Conservation (phyloP, 1,284 basidiomycete genomes). For the Sparassis latifolia region DNA sequence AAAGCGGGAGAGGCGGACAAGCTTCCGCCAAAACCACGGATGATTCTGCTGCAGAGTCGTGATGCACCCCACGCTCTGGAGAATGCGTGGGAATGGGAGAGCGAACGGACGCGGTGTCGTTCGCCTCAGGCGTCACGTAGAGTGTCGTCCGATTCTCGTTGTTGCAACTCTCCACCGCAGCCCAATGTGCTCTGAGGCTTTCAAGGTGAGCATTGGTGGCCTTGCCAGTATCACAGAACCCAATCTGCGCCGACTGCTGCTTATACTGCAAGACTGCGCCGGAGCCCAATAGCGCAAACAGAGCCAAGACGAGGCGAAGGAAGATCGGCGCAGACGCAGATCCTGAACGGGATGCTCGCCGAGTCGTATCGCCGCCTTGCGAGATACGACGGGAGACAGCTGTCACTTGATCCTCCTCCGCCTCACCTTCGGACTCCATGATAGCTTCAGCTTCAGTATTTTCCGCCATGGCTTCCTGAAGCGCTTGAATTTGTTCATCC, state of each 20-base stretch:
- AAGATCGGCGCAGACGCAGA: slow-evolving; percentile 17
- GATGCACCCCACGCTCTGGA: no score
- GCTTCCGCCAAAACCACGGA: slow-evolving; percentile 25
- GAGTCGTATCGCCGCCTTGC: slow-evolving; percentile 21
- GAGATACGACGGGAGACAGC: slow-evolving; percentile 33
- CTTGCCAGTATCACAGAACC: slow-evolving; percentile 74
- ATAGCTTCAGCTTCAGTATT: background rate
- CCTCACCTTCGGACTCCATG: slow-evolving; percentile 12
- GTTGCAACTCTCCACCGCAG: slow-evolving; percentile 55
- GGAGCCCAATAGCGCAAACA: slow-evolving; percentile 32
- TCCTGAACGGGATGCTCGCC: slow-evolving; percentile 11
- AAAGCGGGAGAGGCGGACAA: slow-evolving; percentile 47
- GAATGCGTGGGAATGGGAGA: slow-evolving; percentile 10
- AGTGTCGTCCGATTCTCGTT: slow-evolving; percentile 43
- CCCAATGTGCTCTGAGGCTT: slow-evolving; percentile 35
- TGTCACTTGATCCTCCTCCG: slow-evolving; percentile 22
- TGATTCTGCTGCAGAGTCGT: background rate
- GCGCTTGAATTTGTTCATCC: slow-evolving; percentile 4
- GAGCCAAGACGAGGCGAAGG: slow-evolving; percentile 32
- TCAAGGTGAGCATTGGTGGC: slow-evolving; percentile 59
- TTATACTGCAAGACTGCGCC: slow-evolving; percentile 51
- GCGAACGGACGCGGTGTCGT: slow-evolving; percentile 16
- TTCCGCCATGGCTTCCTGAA: slow-evolving; percentile 5
- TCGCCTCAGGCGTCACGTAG: slow-evolving; percentile 24
- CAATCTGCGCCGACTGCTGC: slow-evolving; percentile 62